phyloP scores from a whole-genome alignment of 208 protist genomes.

The Balamuthia mandrillaris region DNA sequence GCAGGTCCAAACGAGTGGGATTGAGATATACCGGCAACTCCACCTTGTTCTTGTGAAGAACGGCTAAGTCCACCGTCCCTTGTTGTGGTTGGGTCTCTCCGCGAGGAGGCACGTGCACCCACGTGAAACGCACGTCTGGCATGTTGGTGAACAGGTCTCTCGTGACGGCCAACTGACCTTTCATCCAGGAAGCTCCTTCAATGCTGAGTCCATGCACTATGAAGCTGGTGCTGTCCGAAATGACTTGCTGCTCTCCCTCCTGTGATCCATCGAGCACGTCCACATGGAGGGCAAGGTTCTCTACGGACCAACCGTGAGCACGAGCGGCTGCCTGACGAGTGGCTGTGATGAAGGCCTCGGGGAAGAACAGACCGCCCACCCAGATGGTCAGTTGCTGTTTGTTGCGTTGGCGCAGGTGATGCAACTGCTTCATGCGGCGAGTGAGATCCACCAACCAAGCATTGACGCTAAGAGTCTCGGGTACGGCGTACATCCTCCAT shows the following conservation, averaged over 20 bases:
- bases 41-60: too few relatives aligned
- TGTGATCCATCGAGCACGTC: background rate
- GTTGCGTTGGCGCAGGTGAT: slow-evolving; percentile 24
- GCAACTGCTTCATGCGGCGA: slow-evolving; percentile 61
- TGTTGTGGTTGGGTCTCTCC: background rate
- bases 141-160: slow-evolving; percentile 28
- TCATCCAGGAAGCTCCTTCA: slow-evolving; percentile 11
- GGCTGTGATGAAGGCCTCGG: slow-evolving; percentile 94
- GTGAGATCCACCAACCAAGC: slow-evolving; percentile 75
- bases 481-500: slow-evolving; percentile 79
- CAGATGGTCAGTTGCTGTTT: slow-evolving; percentile 66
- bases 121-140: slow-evolving; percentile 13
- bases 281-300: slow-evolving; percentile 83
- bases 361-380: slow-evolving; percentile 90
- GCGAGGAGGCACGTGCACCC: background rate
- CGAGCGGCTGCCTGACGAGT: slow-evolving; percentile 90
- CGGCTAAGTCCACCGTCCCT: background rate
- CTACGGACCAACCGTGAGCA: slow-evolving; percentile 79
- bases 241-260: background rate
- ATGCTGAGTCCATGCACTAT: slow-evolving; percentile 12
- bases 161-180: background rate
- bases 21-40: slow-evolving; percentile 38
- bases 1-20: slow-evolving; percentile 18
- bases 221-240: background rate
- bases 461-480: slow-evolving; percentile 70